Evolutionary conservation across 75 land plant species (phyloP).

Genomic region (Selaginella tamariscina): DNA sequence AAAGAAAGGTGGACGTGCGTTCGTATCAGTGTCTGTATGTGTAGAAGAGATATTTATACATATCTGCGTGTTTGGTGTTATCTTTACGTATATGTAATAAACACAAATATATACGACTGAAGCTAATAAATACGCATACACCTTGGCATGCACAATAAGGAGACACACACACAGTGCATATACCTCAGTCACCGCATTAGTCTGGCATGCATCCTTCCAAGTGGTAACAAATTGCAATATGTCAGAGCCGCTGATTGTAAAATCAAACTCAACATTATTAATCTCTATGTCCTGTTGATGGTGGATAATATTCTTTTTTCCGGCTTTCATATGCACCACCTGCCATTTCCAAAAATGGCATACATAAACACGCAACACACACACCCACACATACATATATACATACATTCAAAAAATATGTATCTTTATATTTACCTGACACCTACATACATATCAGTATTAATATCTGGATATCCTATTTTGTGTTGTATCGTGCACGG

Average conservation of each 20-base stretch:
- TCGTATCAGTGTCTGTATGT: constrained; percentile 6
- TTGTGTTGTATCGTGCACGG: too few species aligned
- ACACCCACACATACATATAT: too few species aligned
- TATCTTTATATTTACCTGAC: too few species aligned
- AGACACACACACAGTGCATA: constrained; percentile 2
- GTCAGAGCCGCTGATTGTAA: constrained; percentile 15
- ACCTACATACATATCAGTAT: too few species aligned
- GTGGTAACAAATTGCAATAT: constrained; percentile 29
- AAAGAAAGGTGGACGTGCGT: neutral
- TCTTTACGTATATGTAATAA: constrained; percentile 30
- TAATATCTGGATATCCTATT: too few species aligned
- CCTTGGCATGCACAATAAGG: neutral
- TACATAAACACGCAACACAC: neutral
- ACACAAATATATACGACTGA: neutral
- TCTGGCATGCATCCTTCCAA: constrained; percentile 47
- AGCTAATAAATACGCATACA: neutral
- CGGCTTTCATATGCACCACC: constrained; percentile 22
- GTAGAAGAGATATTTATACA: neutral
- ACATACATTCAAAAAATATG: too few species aligned
- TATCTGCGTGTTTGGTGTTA: constrained; percentile 28
- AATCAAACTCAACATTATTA: neutral
- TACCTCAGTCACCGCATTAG: constrained; percentile 34
- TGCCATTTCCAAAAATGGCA: constrained; percentile 8
- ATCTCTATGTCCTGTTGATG: neutral
- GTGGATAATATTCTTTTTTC: neutral